These are phyloP conservation scores for Lachancea sp. DNA, from an alignment of 805 yeast species.

Conservation along the genomic window DNA sequence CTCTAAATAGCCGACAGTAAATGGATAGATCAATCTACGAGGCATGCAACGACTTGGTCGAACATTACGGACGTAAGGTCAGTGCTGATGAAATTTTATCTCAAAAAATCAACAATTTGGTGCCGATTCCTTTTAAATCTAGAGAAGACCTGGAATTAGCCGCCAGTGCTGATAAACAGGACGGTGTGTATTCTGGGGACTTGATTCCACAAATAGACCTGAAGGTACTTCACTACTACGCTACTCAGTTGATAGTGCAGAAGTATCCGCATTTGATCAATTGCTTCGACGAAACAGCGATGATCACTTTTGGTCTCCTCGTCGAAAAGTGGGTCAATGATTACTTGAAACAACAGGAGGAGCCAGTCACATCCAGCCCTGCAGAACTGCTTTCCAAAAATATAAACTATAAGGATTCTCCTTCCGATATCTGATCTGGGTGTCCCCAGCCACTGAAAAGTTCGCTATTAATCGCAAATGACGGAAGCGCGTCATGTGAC, in stretches of 20 bases:
- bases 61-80: conserved; percentile 21
- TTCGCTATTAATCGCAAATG: background rate
- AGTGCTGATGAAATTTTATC: conserved; percentile 32
- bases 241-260: conserved; percentile 27
- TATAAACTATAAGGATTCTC: conserved; percentile 23
- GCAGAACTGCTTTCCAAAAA: conserved; percentile 21
- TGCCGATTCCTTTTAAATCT: conserved; percentile 30
- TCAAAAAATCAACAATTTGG: conserved; percentile 21
- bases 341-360: conserved; percentile 14
- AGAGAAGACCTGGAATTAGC: conserved; percentile 26
- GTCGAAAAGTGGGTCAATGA: conserved; percentile 36
- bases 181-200: conserved; percentile 26
- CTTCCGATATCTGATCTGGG: conserved; percentile 20
- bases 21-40: conserved; percentile 30
- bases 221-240: conserved; percentile 34
- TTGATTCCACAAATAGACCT: conserved; percentile 30
- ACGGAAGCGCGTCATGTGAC: background rate
- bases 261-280: conserved; percentile 26
- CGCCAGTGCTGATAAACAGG: conserved; percentile 18
- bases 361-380: conserved; percentile 15
- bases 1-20: background rate
- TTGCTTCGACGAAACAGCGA: conserved; percentile 34
- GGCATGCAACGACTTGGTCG: conserved; percentile 27
- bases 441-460: too few species aligned
- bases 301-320: conserved; percentile 33